Base-by-base conservation (phyloP, 2,329 filamentous ascomycete species). In the Torrubiella hemipterigena region DNA sequence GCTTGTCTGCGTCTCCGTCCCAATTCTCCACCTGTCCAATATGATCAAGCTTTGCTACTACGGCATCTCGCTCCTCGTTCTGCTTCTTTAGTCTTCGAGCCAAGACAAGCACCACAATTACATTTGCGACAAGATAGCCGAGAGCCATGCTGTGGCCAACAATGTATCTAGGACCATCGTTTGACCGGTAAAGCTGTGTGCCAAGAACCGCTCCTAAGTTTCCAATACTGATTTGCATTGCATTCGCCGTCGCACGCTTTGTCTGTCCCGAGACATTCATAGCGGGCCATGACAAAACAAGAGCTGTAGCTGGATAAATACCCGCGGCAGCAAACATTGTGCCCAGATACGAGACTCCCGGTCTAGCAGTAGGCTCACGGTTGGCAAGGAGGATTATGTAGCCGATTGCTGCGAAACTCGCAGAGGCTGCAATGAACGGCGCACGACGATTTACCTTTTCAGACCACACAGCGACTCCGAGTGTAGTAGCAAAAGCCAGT, bases 231-330 rank as follows among this genome's bases (percentile, higher is more conserved):
- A 83, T 81, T 42, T 81, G 77, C 67, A 83, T 72, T 0, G 73
- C 78, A 29, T 77, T 81, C 3, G 72, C 73, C 4, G 76, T 72
- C 1, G 73, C 74, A 1, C 78, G 63, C 51, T 83, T 83, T 0
- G 75, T 80, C 51, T 81, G 76, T 0, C 76, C 75, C 0, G 73
- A 76, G 1, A 83, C 73, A 36, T 83, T 82, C 48, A 79, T 80
- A 2, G 77, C 77, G 0, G 77, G 74, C 77, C 78, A 83, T 1
- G 71, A 74, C 0, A 83, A 58, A 0, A 74, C 68, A 3, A 81
- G 63, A 0, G 75, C 74, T 0, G 65, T 68, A 0, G 72, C 67
- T 0, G 77, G 76, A 45, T 80, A 82, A 40, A 82, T 81, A 0
- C 78, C 78, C 0, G 66, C 73, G 0, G 73, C 72, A 0, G 73